These are phyloP conservation scores for Neoboletus brunneissimus DNA, from an alignment of 768 basidiomycete species.

Conservation along the genomic window DNA sequence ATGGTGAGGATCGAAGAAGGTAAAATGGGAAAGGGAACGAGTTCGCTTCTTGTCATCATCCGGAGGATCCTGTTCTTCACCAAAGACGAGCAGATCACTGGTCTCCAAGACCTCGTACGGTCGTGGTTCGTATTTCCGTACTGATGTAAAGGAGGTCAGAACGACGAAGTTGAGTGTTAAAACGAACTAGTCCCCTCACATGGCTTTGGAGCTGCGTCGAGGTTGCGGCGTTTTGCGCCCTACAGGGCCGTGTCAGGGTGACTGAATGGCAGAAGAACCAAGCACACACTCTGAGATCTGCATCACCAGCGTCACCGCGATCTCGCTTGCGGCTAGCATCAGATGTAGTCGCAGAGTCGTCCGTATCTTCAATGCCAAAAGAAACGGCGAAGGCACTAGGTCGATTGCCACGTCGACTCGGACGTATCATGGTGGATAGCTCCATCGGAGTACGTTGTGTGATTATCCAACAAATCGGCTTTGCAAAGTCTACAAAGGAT, in stretches of 20 bases:
- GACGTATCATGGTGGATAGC: conserved; percentile 1
- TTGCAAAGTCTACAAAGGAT: conserved; percentile 1
- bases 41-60: conserved; percentile 47
- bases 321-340: conserved; percentile 29
- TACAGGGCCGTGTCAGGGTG: neutral
- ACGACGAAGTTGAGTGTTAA: neutral
- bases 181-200: conserved; percentile 9
- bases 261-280: neutral
- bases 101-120: conserved; percentile 37
- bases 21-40: conserved; percentile 56
- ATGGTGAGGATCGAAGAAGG: conserved; percentile 55
- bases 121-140: conserved; percentile 37
- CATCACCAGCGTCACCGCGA: conserved; percentile 10
- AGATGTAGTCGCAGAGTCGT: conserved; percentile 28
- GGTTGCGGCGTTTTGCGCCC: conserved; percentile 29
- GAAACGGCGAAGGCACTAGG: conserved; percentile 56
- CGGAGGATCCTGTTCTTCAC: conserved; percentile 40
- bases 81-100: conserved; percentile 35
- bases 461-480: neutral
- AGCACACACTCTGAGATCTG: conserved; percentile 17
- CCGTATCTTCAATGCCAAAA: conserved; percentile 42
- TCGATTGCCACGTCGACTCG: conserved; percentile 33
- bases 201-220: conserved; percentile 16
- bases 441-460: neutral
- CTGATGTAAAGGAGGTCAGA: conserved; percentile 25